Evolutionary conservation across 768 basidiomycete genomes (phyloP), one percentile per base, ranked within the genome.

Genomic region (Coprinellus aureogranulatus): DNA sequence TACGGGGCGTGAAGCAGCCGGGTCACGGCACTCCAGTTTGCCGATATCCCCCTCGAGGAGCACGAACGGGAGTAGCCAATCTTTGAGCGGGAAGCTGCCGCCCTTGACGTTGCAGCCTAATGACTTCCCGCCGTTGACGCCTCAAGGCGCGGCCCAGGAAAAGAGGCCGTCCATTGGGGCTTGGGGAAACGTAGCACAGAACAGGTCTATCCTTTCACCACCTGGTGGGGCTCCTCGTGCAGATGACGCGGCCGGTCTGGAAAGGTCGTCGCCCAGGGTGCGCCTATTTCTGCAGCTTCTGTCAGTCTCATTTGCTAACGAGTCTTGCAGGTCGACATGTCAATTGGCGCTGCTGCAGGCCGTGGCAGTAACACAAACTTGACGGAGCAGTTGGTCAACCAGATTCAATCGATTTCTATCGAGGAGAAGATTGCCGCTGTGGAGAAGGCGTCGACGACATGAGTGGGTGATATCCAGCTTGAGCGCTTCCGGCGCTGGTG

Each of bases 61-160:
- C 22, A 65, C 71, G 27, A 77, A 72, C 56, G 72, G 73, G 44
- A 64, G 65, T 53, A 61, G 67, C 27, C 67, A 63, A 51, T 65
- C 53, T 70, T 42, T 72, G 53, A 74, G 74, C 58, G 75, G 74
- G 61, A 65, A 65, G 50, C 67, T 75, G 0, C 75, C 41, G 20
- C 8, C 41, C 10, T 44, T 44, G 18, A 18, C 41, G 11, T 75
- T 84, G 37, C 82, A 87, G 47, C 67, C 84, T 6, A 82, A 75
- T 2, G 89, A 91, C 70, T 90, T 90, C 61, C 89, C 89, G 4
- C 89, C 89, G 10, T 72, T 90, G 44, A 79, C 80, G 11, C 73
- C 82, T 10, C 67, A 70, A 41, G 74, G 70, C 4, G 66, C 75
- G 22, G 68, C 70, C 27, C 66, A 70, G 20, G 86, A 86, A 69